Percentiles rank a stretch among this genome's conserved stretches.
Conservation (phyloP, 345 rosid genomes). For the Bretschneidera sinensis region DNA sequence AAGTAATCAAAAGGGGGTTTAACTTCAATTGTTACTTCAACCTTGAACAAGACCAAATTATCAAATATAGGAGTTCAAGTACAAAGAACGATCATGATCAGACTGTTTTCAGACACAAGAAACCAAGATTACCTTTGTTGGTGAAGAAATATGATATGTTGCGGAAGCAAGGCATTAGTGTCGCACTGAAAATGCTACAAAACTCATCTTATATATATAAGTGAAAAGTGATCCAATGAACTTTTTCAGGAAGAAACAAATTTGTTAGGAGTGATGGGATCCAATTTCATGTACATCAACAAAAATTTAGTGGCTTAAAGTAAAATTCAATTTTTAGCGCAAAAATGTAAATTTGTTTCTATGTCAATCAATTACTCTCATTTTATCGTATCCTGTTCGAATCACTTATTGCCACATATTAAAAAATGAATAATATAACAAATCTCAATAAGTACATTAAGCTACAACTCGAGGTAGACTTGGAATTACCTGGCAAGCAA, state of each 20-base stretch:
- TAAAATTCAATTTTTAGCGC: no score
- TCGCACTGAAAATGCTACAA: neutral
- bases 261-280: neutral
- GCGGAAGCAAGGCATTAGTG: neutral
- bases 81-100: neutral
- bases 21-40: no score
- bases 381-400: no score
- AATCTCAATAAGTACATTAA: neutral
- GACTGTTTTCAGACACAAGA: neutral
- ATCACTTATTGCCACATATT: no score
- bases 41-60: no score
- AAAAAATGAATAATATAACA: no score
- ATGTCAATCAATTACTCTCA: no score
- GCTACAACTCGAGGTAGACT: neutral
- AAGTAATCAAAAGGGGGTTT: no score
- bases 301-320: no score
- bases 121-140: no score
- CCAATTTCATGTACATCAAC: neutral
- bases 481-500: slow-evolving; percentile 84
- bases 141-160: neutral
- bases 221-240: no score
- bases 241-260: neutral
- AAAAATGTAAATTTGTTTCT: no score
- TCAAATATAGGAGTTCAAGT: neutral
- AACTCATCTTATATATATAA: neutral